Conservation (phyloP, 176 grass and related monocot species). For the Hyparrhenia diplandra region DNA sequence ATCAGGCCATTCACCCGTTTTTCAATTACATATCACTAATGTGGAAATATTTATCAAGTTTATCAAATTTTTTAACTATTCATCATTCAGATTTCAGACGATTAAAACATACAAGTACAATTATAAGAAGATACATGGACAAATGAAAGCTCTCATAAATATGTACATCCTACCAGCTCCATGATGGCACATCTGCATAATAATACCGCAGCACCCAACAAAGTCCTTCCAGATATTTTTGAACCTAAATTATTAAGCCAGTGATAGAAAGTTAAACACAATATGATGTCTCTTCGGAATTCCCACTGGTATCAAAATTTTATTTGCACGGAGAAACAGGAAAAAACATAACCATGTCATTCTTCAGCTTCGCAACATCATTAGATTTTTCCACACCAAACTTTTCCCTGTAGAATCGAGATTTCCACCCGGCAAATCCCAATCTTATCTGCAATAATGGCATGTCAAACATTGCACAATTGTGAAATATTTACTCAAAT, state of each 20-base stretch:
- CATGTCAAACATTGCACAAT: neutral
- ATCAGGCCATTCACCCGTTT: too few relatives aligned
- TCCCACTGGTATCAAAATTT: neutral
- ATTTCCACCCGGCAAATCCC: conserved; percentile 45
- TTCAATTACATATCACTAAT: neutral
- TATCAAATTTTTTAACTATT: neutral
- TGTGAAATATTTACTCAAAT: neutral
- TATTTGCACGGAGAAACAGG: conserved; percentile 19
- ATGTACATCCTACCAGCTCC: conserved; percentile 52
- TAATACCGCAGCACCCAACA: conserved; percentile 61
- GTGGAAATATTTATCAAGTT: neutral
- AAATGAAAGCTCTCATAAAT: neutral
- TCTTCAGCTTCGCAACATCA: conserved; percentile 34
- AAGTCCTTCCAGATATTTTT: conserved; percentile 27
- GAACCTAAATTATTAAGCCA: conserved; percentile 39
- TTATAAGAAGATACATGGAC: neutral
- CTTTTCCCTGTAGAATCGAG: conserved; percentile 55
- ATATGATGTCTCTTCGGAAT: neutral
- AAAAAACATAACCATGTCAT: conserved; percentile 38
- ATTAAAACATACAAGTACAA: neutral
- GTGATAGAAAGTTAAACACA: neutral
- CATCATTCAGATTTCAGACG: neutral
- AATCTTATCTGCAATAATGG: conserved; percentile 40
- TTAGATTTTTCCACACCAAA: conserved; percentile 27
- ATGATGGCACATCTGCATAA: conserved; percentile 51